phyloP scores from a whole-genome alignment of 169 alveolate genomes.

The Plasmodium fragile region DNA sequence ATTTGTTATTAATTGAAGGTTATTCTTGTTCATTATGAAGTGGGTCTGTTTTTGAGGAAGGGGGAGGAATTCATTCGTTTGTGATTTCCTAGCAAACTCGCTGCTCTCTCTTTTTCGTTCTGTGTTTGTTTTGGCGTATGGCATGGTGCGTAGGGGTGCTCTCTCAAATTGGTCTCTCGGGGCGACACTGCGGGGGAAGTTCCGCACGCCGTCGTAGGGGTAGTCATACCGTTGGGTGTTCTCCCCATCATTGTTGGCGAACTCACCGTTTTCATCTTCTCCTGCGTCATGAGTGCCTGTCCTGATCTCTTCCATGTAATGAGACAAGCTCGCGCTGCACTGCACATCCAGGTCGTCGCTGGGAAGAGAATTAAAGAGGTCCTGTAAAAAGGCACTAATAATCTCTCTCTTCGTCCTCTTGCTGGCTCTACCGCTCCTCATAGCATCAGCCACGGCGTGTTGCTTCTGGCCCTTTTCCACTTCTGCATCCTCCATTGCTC shows the following conservation, averaged over 20 bases:
- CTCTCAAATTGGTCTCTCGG: neutral
- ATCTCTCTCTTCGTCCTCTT: neutral
- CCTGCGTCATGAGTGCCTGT: neutral
- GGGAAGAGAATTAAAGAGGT: neutral
- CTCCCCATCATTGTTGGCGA: neutral
- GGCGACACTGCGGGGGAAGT: neutral
- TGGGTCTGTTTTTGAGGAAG: neutral
- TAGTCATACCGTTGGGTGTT: neutral
- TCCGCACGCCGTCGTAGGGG: neutral
- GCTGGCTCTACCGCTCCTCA: neutral
- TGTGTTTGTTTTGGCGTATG: neutral
- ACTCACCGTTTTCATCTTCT: neutral
- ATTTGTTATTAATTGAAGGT: conserved; percentile 26
- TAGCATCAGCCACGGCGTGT: neutral
- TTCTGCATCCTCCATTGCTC: neutral
- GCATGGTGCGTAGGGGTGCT: neutral
- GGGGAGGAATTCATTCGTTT: neutral
- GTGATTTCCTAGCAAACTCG: neutral
- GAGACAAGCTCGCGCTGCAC: neutral
- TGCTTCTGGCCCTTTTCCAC: neutral
- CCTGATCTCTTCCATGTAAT: neutral
- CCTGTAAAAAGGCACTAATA: conserved; percentile 10
- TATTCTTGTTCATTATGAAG: neutral
- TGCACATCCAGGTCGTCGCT: neutral
- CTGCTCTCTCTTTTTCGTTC: neutral